These are phyloP conservation scores for Trametes cingulata DNA, from an alignment of 768 basidiomycete species.

Conservation along the genomic window DNA sequence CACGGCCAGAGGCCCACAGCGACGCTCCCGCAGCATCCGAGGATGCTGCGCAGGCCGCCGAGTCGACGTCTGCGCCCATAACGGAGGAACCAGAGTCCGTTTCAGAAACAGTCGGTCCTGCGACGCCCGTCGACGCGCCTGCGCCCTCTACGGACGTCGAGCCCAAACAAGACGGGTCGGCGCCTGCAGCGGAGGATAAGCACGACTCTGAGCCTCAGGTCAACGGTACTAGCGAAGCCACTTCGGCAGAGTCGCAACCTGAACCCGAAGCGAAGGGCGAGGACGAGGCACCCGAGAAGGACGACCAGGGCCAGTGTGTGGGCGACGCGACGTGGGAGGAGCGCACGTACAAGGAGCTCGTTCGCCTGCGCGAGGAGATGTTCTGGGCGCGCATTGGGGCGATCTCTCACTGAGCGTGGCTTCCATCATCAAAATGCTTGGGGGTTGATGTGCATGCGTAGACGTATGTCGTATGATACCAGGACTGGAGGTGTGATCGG, in stretches of 20 bases:
- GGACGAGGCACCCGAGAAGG: constrained; percentile 20
- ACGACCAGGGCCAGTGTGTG: constrained; percentile 49
- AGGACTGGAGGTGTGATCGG: too few species aligned
- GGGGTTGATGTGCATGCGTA: too few species aligned
- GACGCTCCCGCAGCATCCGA: background rate
- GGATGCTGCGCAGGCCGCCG: background rate
- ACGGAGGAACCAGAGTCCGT: constrained; percentile 10
- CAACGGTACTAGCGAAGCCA: background rate
- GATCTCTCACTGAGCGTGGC: background rate
- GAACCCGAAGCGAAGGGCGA: background rate
- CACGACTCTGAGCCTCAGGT: background rate
- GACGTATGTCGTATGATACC: too few species aligned
- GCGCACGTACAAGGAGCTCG: constrained; percentile 78
- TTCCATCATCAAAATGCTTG: too few species aligned
- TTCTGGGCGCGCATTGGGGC: constrained; percentile 81
- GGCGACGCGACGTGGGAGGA: constrained; percentile 83
- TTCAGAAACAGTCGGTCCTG: too few species aligned
- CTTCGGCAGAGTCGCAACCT: background rate
- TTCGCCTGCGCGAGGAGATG: constrained; percentile 76
- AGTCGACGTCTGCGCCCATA: background rate
- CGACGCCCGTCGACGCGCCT: background rate
- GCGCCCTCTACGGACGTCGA: background rate
- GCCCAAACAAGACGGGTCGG: background rate
- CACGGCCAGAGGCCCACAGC: background rate
- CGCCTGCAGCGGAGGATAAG: background rate